Conservation (phyloP, 257 asterid species). For the Solanum megistacrolobum region DNA sequence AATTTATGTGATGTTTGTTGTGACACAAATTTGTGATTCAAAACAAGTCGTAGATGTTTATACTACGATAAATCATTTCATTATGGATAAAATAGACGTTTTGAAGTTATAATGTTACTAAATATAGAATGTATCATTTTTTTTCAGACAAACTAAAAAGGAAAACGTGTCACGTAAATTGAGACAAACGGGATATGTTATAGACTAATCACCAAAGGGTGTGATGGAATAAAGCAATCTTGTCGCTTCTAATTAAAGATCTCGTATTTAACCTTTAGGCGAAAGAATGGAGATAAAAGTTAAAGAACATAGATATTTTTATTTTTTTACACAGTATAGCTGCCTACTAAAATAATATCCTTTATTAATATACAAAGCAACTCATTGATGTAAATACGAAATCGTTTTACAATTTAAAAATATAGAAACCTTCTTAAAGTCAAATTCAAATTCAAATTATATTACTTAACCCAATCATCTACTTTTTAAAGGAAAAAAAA, state of each 20-base stretch:
- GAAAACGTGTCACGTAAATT: neutral
- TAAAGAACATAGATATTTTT: too few relatives aligned
- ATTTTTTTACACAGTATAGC: neutral
- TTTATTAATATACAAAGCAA: neutral
- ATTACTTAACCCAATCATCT: neutral
- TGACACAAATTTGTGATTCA: rapidly evolving
- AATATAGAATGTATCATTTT: neutral
- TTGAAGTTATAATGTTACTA: neutral
- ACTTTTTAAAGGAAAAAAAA: neutral
- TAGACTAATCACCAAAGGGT: neutral
- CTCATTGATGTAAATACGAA: neutral
- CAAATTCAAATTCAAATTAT: neutral
- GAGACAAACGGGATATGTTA: rapidly evolving
- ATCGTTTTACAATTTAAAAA: neutral
- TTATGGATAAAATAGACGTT: too few relatives aligned
- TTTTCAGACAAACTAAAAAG: rapidly evolving
- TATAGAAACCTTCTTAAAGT: neutral
- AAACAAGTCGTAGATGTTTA: neutral
- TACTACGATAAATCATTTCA: too few relatives aligned
- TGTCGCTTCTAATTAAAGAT: neutral
- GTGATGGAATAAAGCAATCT: neutral
- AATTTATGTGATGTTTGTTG: neutral
- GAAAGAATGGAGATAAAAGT: too few relatives aligned
- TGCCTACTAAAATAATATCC: neutral
- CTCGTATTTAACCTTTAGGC: neutral